phyloP scores from a whole-genome alignment of 805 yeast genomes.

The Candida sphagnicola region DNA sequence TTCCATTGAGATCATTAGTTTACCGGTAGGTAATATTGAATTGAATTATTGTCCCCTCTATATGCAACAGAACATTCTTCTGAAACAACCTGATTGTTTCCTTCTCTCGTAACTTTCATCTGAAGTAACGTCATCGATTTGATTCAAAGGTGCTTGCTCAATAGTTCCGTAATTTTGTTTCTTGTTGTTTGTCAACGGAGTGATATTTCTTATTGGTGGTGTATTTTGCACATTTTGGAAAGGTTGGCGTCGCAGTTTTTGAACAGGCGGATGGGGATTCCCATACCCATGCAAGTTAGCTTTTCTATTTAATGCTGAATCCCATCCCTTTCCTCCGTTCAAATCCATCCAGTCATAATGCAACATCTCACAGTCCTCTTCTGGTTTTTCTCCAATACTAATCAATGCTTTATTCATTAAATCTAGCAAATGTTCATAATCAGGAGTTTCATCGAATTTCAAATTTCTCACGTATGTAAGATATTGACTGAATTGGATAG shows the following conservation, averaged over 20 bases:
- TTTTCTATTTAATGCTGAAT: slow-evolving; percentile 79
- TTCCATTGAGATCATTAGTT: too few relatives aligned
- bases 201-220: slow-evolving; percentile 2
- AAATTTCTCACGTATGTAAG: slow-evolving; percentile 83
- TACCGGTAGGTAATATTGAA: too few relatives aligned
- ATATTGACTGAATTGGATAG: slow-evolving; percentile 90
- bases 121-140: slow-evolving; percentile 1
- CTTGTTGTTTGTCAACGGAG: slow-evolving; percentile 1
- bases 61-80: slow-evolving; percentile 7
- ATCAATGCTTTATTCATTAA: slow-evolving; percentile 75
- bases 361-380: slow-evolving; percentile 51
- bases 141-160: neutral
- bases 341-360: slow-evolving; percentile 98
- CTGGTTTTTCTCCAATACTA: slow-evolving; percentile 55
- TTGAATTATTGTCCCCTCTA: too few relatives aligned
- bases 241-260: slow-evolving; percentile 19
- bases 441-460: slow-evolving; percentile 92
- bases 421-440: slow-evolving; percentile 79
- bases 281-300: slow-evolving; percentile 96
- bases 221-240: slow-evolving; percentile 1
- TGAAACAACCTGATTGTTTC: slow-evolving; percentile 2
- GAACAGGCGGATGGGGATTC: slow-evolving; percentile 74
- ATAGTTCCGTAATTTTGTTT: slow-evolving; percentile 3
- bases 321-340: slow-evolving; percentile 96
- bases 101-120: slow-evolving; percentile 3